Evolutionary conservation across 176 grass and related monocot species (phyloP), one percentile per base, ranked within the genome.

Genomic region (Triticum dicoccoides): DNA sequence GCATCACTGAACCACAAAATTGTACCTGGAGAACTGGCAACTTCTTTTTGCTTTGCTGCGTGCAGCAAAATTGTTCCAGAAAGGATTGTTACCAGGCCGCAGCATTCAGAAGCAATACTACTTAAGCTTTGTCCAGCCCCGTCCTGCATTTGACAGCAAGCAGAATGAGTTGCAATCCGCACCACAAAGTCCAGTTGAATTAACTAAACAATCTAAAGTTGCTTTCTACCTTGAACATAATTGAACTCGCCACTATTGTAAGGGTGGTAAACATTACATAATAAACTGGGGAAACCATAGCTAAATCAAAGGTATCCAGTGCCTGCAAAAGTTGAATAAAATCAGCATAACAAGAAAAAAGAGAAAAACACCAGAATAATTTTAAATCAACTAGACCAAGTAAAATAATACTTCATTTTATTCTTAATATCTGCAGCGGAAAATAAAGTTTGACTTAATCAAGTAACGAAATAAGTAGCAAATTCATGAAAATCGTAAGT

Each of bases 261-360:
- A 99, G 91, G 52, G 92, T 96, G 2, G 97, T 99, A 70, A 99
- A 96, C 94, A 96, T 94, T 49, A 96, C 94, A 87, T 99, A 99
- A 76, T 96, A 99, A 76, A 99, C 91, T 54, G 92, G 94, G 37
- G 97, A 99, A 42, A 99, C 97, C 63, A 99, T 86, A 56, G 92
- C 92, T 73, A 95, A 91, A 85, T 91, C 94, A 82, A 99, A 99
- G 30, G 94, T 94, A 91, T 99, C 97, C 64, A 99, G 81, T 82
- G 96, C 96, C 96, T 94, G 87, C 64, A 88, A 81, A 52, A 89
- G 12, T 73, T 47, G n/a, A 51, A 73, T 23, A 69, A 69, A 78
- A 13, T 90, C 63, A 85, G 79, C 39, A 74, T 75, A 80, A 56
- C 8, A 23, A 32, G 35, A 79, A 80, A 79, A 79, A 2, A 73